Conservation (phyloP, 225 moss, liverwort and hornwort genomes). For the Pseudisothecium myosuroides region DNA sequence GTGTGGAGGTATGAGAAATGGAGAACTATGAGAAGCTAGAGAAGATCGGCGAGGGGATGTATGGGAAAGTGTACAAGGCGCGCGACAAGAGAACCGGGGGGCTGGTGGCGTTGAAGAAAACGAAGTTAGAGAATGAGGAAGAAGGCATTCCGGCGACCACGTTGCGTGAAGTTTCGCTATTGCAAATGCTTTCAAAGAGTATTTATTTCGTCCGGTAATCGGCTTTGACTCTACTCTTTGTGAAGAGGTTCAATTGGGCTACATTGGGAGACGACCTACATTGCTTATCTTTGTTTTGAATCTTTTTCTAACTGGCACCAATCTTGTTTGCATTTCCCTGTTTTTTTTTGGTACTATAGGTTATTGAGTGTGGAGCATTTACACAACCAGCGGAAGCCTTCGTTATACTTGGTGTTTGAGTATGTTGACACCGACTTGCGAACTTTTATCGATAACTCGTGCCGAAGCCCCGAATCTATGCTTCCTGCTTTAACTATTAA, state of each 20-base stretch:
- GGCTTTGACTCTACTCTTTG: neutral
- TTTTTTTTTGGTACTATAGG: neutral
- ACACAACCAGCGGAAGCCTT: slow-evolving; percentile 1
- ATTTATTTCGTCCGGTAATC: slow-evolving; percentile 23
- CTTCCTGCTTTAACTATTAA: slow-evolving; percentile 23
- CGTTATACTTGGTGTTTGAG: slow-evolving; percentile 34
- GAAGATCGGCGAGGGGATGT: slow-evolving; percentile 53
- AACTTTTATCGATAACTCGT: slow-evolving; percentile 27
- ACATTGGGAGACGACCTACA: neutral
- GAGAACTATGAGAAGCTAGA: slow-evolving; percentile 49
- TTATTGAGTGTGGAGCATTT: slow-evolving; percentile 37
- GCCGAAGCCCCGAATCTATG: neutral
- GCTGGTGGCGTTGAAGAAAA: slow-evolving; percentile 42
- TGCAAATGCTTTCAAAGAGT: slow-evolving; percentile 42
- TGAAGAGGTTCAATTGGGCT: neutral
- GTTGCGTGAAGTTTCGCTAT: slow-evolving; percentile 34
- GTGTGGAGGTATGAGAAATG: slow-evolving; percentile 23
- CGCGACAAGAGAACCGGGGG: slow-evolving; percentile 29
- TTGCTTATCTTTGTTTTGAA: neutral
- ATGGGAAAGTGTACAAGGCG: slow-evolving; percentile 48
- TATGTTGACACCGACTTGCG: slow-evolving; percentile 46
- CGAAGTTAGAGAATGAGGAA: slow-evolving; percentile 31
- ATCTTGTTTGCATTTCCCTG: neutral
- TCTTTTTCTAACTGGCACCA: neutral
- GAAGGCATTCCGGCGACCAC: slow-evolving; percentile 38